Conservation (phyloP, 2,329 filamentous ascomycete genomes). For the Aureobasidium mangrovei region DNA sequence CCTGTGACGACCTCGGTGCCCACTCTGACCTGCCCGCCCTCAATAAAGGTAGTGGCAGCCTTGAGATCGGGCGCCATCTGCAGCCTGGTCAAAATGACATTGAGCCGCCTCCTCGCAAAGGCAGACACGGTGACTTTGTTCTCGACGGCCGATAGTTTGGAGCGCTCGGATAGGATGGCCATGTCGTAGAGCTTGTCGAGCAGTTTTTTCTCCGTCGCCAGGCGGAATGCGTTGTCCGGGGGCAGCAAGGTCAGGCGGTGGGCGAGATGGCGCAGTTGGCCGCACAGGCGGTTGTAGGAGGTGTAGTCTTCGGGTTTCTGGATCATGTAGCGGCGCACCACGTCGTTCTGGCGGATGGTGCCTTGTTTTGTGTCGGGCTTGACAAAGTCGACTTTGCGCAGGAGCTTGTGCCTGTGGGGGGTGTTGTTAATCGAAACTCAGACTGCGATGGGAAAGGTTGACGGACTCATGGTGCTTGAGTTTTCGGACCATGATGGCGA, state of each 20-base stretch:
- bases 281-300: conserved; percentile 39
- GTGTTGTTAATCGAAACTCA: too few species aligned
- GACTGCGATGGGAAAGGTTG: too few species aligned
- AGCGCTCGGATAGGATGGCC: conserved; percentile 62
- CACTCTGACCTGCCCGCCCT: conserved; percentile 88
- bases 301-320: conserved; percentile 82
- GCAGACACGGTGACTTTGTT: conserved; percentile 80
- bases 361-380: conserved; percentile 50
- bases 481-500: conserved; percentile 74
- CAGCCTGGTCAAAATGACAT: conserved; percentile 78
- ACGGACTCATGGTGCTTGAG: conserved; percentile 77
- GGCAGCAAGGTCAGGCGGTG: conserved; percentile 75
- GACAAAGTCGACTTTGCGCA: conserved; percentile 87
- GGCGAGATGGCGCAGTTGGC: conserved; percentile 75
- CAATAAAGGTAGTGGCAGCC: conserved; percentile 72
- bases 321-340: conserved; percentile 39
- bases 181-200: conserved; percentile 90
- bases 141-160: conserved; percentile 63
- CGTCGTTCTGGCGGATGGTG: conserved; percentile 3
- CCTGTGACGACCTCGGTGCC: conserved; percentile 76
- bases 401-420: conserved; percentile 60
- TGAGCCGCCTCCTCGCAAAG: conserved; percentile 38
- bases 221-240: conserved; percentile 68
- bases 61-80: conserved; percentile 88
- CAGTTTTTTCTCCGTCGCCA: conserved; percentile 77